Base-by-base conservation (phyloP, 306 rosid genomes). In the Urtica urens region DNA sequence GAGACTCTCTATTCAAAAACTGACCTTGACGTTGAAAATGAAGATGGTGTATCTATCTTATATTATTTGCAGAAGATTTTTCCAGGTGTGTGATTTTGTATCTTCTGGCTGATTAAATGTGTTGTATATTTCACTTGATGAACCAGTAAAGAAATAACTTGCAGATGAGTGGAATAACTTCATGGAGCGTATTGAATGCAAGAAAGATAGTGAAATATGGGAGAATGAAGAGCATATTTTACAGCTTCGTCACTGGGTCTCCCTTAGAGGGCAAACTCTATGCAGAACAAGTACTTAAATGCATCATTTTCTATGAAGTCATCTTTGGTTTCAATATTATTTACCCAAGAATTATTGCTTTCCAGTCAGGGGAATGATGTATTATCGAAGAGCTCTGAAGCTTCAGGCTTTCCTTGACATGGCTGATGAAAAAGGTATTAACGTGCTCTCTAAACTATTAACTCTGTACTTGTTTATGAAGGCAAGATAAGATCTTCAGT, bases 311-410 rank as follows among this genome's bases (percentile, higher is more conserved):
- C 48, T 51, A 37, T 46, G 46, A 27, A 54, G 52, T 56, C 63
- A 44, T 55, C 13, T 23, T 51, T 62, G 39, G 56, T 35, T 34
- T 51, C 60, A 52, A 17, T 51, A 18, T 46, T 29, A 66, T 48
- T 50, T 67, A 50, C 68, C 58, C 59, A 33, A 38, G 53, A 41
- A 34, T 26, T 33, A 18, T 56, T 49, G 31, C 37, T 20, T 63
- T 75, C 63, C 87, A 90, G 99, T 90, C 27, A 77, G 95, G 75
- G 99, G 99, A 57, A 90, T 90, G 95, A 90, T 90, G 99, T 90
- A 90, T 49, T 90, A 85, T 59, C 76, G 95, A 46, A 67, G 95
- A 60, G 99, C 99, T 57, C 64, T 90, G 62, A 85, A 85, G 79
- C 99, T 90, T 55, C 99, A 90, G 69, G 95, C 99, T 60, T 90